These are phyloP conservation scores for Russula griseocarnosa DNA, from an alignment of 768 basidiomycete genomes.

Conservation along the genomic window DNA sequence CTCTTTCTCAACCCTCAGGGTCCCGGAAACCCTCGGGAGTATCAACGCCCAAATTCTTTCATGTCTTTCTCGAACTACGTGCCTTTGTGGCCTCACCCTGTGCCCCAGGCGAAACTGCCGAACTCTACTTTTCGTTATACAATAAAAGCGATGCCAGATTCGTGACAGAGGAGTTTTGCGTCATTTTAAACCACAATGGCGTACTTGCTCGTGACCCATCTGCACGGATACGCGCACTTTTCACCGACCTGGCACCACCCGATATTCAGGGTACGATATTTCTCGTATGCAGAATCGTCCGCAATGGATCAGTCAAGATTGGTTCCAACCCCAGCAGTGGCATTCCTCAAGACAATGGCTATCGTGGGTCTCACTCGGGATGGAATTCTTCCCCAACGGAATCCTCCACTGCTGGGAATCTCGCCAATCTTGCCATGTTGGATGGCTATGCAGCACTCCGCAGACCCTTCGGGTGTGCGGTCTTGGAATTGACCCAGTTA, in stretches of 20 bases:
- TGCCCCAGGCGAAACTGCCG: slow-evolving; percentile 85
- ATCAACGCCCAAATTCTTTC: slow-evolving; percentile 72
- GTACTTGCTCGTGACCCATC: slow-evolving; percentile 76
- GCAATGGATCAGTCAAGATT: slow-evolving; percentile 83
- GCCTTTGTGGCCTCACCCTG: slow-evolving; percentile 92
- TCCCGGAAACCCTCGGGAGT: slow-evolving; percentile 39
- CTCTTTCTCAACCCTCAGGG: slow-evolving; percentile 34
- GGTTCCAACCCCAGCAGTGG: slow-evolving; percentile 51
- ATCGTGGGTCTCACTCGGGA: slow-evolving; percentile 54
- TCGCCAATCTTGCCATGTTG: slow-evolving; percentile 23
- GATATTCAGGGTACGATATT: slow-evolving; percentile 85
- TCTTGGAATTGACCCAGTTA: slow-evolving; percentile 78
- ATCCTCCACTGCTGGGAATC: slow-evolving; percentile 8
- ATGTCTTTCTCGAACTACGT: slow-evolving; percentile 84
- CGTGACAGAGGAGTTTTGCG: slow-evolving; percentile 91
- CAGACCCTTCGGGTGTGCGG: slow-evolving; percentile 93
- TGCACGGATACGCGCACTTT: slow-evolving; percentile 76
- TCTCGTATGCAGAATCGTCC: slow-evolving; percentile 85
- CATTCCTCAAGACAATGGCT: slow-evolving; percentile 40
- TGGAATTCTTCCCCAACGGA: slow-evolving; percentile 11
- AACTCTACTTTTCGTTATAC: slow-evolving; percentile 92
- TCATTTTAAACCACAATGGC: slow-evolving; percentile 87
- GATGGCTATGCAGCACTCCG: slow-evolving; percentile 51
- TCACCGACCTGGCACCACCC: slow-evolving; percentile 80
- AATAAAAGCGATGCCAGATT: slow-evolving; percentile 79